Evolutionary conservation across 225 moss, liverwort and hornwort species (phyloP).

Genomic region (Asterella californica): DNA sequence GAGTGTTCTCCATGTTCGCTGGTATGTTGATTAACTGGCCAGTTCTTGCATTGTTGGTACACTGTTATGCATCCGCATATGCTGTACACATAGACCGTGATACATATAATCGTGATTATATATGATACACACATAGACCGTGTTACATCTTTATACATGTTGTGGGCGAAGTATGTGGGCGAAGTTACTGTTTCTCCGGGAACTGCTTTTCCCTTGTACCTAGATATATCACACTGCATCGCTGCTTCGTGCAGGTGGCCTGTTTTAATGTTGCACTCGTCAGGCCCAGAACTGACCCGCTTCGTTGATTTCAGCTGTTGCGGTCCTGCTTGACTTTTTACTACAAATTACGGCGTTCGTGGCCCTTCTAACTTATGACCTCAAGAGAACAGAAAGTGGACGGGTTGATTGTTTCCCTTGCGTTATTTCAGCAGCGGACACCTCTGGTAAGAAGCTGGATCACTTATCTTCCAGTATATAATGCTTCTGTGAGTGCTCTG

Average conservation of each 20-base stretch:
- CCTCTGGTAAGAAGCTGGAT: conserved; percentile 11
- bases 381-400: conserved; percentile 65
- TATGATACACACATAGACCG: too few relatives aligned
- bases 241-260: background rate
- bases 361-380: conserved; percentile 86
- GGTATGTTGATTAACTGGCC: conserved; percentile 38
- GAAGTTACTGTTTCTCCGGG: too few relatives aligned
- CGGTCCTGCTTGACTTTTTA: conserved; percentile 87
- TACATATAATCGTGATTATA: too few relatives aligned
- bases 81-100: too few relatives aligned
- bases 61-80: background rate
- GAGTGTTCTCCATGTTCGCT: conserved; percentile 98
- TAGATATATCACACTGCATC: background rate
- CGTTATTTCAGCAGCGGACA: conserved; percentile 26
- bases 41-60: background rate
- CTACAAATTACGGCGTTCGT: conserved; percentile 89
- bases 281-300: background rate
- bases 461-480: background rate
- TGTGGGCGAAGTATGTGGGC: too few relatives aligned
- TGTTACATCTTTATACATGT: too few relatives aligned
- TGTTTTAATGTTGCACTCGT: background rate
- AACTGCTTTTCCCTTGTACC: too few relatives aligned
- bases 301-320: conserved; percentile 61
- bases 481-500: background rate
- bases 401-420: conserved; percentile 87